A percentile compares a stretch with the other conserved stretches of the same genome.
These are phyloP conservation scores for Ganoderma sp. DNA, from an alignment of 1,284 basidiomycete species.

Conservation along the genomic window DNA sequence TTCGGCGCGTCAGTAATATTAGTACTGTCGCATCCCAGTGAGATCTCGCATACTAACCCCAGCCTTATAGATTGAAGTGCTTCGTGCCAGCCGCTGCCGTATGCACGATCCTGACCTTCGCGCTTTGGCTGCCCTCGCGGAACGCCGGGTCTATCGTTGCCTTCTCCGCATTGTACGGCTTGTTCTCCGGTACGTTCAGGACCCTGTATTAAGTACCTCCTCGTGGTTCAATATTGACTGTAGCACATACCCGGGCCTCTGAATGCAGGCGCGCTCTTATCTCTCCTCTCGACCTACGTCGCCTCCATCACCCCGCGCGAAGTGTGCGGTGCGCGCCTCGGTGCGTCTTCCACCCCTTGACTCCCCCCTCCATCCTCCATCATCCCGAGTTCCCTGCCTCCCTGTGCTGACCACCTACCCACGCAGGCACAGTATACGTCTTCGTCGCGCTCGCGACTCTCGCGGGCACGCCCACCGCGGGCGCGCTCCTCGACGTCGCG, in stretches of 20 bases:
- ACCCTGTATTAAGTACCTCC: too few species aligned
- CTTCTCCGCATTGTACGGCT: constrained; percentile 27
- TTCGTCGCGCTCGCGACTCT: too few species aligned
- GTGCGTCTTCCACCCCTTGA: constrained; percentile 12
- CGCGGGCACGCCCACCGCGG: too few species aligned
- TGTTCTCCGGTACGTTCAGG: constrained; percentile 22
- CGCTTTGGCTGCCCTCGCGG: constrained; percentile 28
- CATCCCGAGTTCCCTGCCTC: too few species aligned
- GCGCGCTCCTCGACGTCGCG: too few species aligned
- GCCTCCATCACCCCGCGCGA: constrained; percentile 30
- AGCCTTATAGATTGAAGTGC: constrained; percentile 16
- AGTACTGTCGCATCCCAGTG: background rate
- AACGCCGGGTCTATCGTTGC: constrained; percentile 25
- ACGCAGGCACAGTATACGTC: too few species aligned
- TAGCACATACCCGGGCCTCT: too few species aligned
- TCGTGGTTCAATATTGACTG: too few species aligned
- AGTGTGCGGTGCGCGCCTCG: constrained; percentile 28
- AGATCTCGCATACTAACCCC: too few species aligned
- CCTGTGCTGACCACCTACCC: background rate
- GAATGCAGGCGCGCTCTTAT: constrained; percentile 27
- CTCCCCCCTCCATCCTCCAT: too few species aligned
- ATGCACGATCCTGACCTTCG: constrained; percentile 25
- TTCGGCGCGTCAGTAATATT: constrained; percentile 20
- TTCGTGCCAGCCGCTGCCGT: constrained; percentile 25
- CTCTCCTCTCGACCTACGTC: constrained; percentile 28